A percentile compares a stretch with the other conserved stretches of the same genome.
Conservation (phyloP, 1,139 yeast genomes). For the Magnusiomyces suaveolens region DNA sequence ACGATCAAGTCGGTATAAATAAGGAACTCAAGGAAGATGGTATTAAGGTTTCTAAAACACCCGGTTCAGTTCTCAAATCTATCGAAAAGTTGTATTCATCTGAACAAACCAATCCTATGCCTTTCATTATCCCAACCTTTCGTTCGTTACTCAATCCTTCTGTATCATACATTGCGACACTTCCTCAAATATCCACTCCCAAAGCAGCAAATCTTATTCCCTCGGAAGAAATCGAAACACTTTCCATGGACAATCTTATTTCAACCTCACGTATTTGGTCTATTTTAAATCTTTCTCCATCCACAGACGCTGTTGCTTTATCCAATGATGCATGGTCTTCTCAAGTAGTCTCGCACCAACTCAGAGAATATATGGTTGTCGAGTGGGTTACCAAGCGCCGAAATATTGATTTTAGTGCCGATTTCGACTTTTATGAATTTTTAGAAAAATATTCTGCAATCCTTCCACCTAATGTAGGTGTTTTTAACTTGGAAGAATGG, state of each 20-base stretch:
- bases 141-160: slow-evolving; percentile 20
- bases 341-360: slow-evolving; percentile 31
- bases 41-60: slow-evolving; percentile 29
- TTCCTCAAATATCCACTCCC: neutral
- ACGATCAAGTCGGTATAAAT: slow-evolving; percentile 32
- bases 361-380: slow-evolving; percentile 29
- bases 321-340: slow-evolving; percentile 30
- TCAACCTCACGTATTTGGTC: slow-evolving; percentile 32
- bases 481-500: slow-evolving; percentile 31
- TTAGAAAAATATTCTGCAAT: slow-evolving; percentile 29
- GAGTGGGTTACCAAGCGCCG: slow-evolving; percentile 34
- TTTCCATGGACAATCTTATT: slow-evolving; percentile 21
- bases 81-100: slow-evolving; percentile 17
- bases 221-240: slow-evolving; percentile 10
- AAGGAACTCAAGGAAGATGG: slow-evolving; percentile 35
- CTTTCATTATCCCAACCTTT: slow-evolving; percentile 16
- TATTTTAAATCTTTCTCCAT: slow-evolving; percentile 27
- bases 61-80: slow-evolving; percentile 25
- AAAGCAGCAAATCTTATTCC: neutral
- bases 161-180: slow-evolving; percentile 20
- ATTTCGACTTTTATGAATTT: slow-evolving; percentile 34
- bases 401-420: slow-evolving; percentile 33
- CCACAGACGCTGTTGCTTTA: slow-evolving; percentile 23
- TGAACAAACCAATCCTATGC: slow-evolving; percentile 2
- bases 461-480: slow-evolving; percentile 29